A percentile compares a stretch with the other conserved stretches of the same genome.
Conservation (phyloP, 768 basidiomycete species). For the Leccinellum luteum region DNA sequence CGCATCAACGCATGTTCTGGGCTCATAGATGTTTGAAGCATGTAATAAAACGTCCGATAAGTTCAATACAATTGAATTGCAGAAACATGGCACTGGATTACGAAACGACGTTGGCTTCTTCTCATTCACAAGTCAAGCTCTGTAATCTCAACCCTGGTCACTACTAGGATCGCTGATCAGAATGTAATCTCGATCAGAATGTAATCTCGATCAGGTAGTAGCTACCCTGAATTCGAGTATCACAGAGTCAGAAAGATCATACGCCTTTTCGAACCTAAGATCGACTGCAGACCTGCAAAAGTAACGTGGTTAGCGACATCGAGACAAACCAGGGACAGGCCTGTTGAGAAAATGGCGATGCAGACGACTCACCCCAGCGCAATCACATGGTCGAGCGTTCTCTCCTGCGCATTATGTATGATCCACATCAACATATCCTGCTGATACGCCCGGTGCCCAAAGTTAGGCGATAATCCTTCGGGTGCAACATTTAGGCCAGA, state of each 20-base stretch:
- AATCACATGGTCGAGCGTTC: slow-evolving; percentile 28
- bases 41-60: too few relatives aligned
- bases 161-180: too few relatives aligned
- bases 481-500: slow-evolving; percentile 32
- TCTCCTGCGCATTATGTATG: slow-evolving; percentile 41
- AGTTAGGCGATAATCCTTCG: slow-evolving; percentile 46
- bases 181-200: neutral
- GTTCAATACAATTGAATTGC: too few relatives aligned
- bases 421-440: slow-evolving; percentile 48
- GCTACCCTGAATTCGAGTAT: neutral
- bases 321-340: neutral
- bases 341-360: neutral
- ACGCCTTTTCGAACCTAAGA: neutral
- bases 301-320: neutral
- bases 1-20: too few relatives aligned
- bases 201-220: neutral
- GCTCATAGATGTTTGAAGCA: too few relatives aligned
- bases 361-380: neutral
- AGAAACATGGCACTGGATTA: too few relatives aligned
- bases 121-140: too few relatives aligned
- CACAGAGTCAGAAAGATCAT: neutral
- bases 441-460: slow-evolving; percentile 41
- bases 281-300: neutral
- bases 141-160: too few relatives aligned
- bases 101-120: too few relatives aligned